These are phyloP conservation scores for Rhododendron ferrugineum DNA, from an alignment of 148 eudicot genomes.

Conservation along the genomic window DNA sequence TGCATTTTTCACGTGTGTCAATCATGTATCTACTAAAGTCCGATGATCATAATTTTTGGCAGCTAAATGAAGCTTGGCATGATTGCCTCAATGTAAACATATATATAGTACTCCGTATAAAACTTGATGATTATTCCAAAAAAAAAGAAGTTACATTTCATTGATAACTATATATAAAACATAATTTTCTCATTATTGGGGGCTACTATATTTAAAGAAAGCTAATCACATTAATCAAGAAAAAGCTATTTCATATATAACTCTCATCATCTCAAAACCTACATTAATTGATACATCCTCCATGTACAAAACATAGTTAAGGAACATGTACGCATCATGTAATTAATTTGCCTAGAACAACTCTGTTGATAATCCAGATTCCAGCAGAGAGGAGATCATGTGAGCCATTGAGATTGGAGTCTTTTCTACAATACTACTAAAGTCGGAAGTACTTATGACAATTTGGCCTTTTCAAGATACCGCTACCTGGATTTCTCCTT, in stretches of 20 bases:
- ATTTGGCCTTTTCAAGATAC: slow-evolving; percentile 15
- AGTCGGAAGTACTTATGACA: neutral
- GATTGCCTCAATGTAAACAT: too few relatives aligned
- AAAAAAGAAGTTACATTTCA: neutral
- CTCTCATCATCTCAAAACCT: neutral
- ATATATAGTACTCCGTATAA: too few relatives aligned
- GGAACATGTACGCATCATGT: neutral
- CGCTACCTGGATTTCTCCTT: slow-evolving; percentile 49
- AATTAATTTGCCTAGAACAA: neutral
- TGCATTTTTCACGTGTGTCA: too few relatives aligned
- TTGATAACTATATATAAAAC: too few relatives aligned
- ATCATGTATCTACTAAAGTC: too few relatives aligned
- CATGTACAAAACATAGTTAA: neutral
- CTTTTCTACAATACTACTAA: neutral
- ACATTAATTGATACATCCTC: too few relatives aligned
- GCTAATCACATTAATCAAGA: neutral
- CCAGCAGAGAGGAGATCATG: neutral
- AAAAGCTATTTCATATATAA: neutral
- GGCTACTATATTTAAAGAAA: neutral
- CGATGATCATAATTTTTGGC: too few relatives aligned
- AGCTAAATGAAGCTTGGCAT: neutral
- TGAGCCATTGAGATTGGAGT: neutral
- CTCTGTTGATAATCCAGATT: neutral
- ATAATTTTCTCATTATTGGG: too few relatives aligned
- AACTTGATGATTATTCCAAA: too few relatives aligned